Percentiles rank a stretch among this genome's conserved stretches.
phyloP scores from a whole-genome alignment of 2,329 filamentous ascomycete species.

The Fusarium sp. region DNA sequence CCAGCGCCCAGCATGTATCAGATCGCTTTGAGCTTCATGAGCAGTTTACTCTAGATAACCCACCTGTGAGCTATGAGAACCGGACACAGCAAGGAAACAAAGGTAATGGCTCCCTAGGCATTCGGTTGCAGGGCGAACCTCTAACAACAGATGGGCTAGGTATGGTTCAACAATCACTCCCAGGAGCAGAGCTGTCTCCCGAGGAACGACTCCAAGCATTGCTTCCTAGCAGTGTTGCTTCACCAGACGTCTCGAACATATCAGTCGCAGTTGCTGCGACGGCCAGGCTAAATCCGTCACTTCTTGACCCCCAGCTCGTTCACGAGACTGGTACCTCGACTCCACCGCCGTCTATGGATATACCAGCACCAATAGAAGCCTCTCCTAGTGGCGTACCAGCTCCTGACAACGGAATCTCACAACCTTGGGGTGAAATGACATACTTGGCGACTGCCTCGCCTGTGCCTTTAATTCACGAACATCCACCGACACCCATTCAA shows the following conservation, averaged over 20 bases:
- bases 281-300: slow-evolving; percentile 65
- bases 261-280: slow-evolving; percentile 69
- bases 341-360: slow-evolving; percentile 47
- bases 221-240: slow-evolving; percentile 52
- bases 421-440: slow-evolving; percentile 67
- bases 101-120: slow-evolving; percentile 36
- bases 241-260: slow-evolving; percentile 62
- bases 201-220: slow-evolving; percentile 66
- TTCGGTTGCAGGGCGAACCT: not conserved
- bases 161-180: slow-evolving; percentile 43
- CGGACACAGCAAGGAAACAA: slow-evolving; percentile 44
- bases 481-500: slow-evolving; percentile 50
- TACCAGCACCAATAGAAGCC: slow-evolving; percentile 39
- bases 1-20: slow-evolving; percentile 41
- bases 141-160: slow-evolving; percentile 33
- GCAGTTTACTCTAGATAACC: slow-evolving; percentile 69
- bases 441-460: slow-evolving; percentile 57
- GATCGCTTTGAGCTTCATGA: slow-evolving; percentile 68
- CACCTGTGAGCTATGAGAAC: slow-evolving; percentile 62
- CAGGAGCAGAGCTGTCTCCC: slow-evolving; percentile 55
- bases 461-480: slow-evolving; percentile 49
- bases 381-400: slow-evolving; percentile 41
- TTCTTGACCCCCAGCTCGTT: slow-evolving; percentile 66
- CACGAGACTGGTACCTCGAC: slow-evolving; percentile 49
- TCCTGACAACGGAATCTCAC: slow-evolving; percentile 47